Base-by-base conservation (phyloP, 1,139 yeast genomes). In the Pichia sp. region DNA sequence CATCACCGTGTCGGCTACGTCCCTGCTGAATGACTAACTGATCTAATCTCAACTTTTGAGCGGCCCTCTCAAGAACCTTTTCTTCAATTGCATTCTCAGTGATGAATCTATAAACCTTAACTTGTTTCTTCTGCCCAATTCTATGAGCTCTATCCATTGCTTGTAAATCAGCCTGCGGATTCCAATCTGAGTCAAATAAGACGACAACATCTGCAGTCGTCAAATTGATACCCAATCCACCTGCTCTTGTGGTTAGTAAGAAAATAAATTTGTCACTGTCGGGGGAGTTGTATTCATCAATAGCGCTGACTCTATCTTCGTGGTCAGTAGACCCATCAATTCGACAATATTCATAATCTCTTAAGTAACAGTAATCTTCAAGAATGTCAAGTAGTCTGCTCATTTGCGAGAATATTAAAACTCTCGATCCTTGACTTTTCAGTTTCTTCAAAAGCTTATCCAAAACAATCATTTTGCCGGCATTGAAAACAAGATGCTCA, bases 71-170 rank as follows among this genome's bases (percentile, higher is more conserved):
- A 46, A 91, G 63, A 18, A 91, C 96, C 54, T 91, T 91, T 56
- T 91, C 98, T 57, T 91, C 98, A 46, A 91, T 87, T 11, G 98
- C 95, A 60, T 86, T 81, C 53, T 91, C 97, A 5, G 97, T 88
- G 24, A 91, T 94, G 60, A 91, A 83, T 50, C 98, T 66, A 55
- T 72, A 88, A 6, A 91, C 97, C 47, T 78, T 76, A 7, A 91
- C 98, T 61, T 91, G 98, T 54, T 88, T 91, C 58, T 86, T 88
- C 58, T 91, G 98, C 10, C 98, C 98, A 55, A 91, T 91, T 64
- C 98, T 77, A 59, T 91, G 98, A 0, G 98, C 98, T 56, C 98
- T 73, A 59, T 91, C 98, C 98, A 91, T 91, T 1, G 98, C 97
- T 61, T 91, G 98, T 51, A 91, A 67, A 68, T 91, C 98, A 0